A percentile compares a stretch with the other conserved stretches of the same genome.
Evolutionary conservation across 257 asterid species (phyloP).

Genomic region (Solanum virginianum): DNA sequence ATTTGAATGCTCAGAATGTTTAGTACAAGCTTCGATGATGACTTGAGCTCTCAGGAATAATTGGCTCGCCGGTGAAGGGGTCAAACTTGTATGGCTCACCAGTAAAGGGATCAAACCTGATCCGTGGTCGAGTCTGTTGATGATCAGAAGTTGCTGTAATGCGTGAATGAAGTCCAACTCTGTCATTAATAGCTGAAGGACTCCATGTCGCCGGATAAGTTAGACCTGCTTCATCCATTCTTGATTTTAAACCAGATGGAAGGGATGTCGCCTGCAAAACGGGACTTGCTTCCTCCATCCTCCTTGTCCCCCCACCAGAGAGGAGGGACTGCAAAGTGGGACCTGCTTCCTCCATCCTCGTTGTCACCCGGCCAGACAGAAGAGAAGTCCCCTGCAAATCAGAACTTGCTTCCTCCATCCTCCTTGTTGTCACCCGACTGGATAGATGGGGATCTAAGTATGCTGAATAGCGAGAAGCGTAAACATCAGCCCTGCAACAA

Average conservation of each 20-base stretch:
- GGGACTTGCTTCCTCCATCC: neutral
- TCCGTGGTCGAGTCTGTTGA: conserved; percentile 37
- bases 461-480: conserved; percentile 20
- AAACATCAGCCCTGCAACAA: conserved; percentile 47
- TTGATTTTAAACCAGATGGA: neutral
- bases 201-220: conserved; percentile 21
- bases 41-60: conserved; percentile 24
- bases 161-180: conserved; percentile 13
- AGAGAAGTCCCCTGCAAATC: conserved; percentile 3
- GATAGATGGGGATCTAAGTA: conserved; percentile 20
- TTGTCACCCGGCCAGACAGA: conserved; percentile 4
- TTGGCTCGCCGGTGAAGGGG: conserved; percentile 91
- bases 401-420: neutral
- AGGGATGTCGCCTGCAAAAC: neutral
- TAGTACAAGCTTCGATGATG: neutral
- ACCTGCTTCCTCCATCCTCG: conserved; percentile 11
- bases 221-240: conserved; percentile 10
- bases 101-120: conserved; percentile 75
- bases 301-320: neutral
- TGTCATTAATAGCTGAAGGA: conserved; percentile 20
- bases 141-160: conserved; percentile 6
- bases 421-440: neutral
- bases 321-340: neutral
- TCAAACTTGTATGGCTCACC: conserved; percentile 88
- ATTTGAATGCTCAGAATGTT: neutral